Percentiles rank a stretch among this genome's conserved stretches.
phyloP scores from a whole-genome alignment of 1,139 yeast species.

The Eremothecium cymbalariae region DNA sequence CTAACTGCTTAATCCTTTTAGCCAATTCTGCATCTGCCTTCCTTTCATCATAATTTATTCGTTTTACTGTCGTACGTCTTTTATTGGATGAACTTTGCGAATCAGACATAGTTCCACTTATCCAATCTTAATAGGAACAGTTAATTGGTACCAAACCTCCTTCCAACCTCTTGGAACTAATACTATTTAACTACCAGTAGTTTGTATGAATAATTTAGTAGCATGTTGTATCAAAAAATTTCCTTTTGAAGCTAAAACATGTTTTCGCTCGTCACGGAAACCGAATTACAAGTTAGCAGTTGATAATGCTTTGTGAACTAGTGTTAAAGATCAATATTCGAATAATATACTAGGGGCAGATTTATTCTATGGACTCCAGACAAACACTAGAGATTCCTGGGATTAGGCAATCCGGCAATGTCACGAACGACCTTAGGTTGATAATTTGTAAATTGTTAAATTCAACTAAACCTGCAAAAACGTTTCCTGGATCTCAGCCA shows the following conservation, averaged over 20 bases:
- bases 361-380: conserved; percentile 39
- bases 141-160: not conserved
- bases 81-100: conserved; percentile 11
- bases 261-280: no score
- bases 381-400: conserved; percentile 85
- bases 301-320: not conserved
- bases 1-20: conserved; percentile 16
- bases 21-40: conserved; percentile 28
- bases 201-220: no score
- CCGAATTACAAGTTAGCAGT: not conserved
- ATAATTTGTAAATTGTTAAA: conserved; percentile 65
- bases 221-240: no score
- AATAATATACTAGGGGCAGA: no score
- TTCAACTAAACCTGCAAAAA: conserved; percentile 30
- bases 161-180: no score
- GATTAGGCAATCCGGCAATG: conserved; percentile 58
- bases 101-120: no score
- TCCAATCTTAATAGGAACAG: no score
- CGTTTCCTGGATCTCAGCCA: conserved; percentile 91
- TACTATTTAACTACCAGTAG: no score
- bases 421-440: conserved; percentile 56
- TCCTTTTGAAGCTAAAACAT: no score
- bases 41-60: conserved; percentile 33
- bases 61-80: conserved; percentile 26
- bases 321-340: conserved; percentile 13